Base-by-base conservation (phyloP, 2,329 filamentous ascomycete genomes). In the Beauveria medogensis region DNA sequence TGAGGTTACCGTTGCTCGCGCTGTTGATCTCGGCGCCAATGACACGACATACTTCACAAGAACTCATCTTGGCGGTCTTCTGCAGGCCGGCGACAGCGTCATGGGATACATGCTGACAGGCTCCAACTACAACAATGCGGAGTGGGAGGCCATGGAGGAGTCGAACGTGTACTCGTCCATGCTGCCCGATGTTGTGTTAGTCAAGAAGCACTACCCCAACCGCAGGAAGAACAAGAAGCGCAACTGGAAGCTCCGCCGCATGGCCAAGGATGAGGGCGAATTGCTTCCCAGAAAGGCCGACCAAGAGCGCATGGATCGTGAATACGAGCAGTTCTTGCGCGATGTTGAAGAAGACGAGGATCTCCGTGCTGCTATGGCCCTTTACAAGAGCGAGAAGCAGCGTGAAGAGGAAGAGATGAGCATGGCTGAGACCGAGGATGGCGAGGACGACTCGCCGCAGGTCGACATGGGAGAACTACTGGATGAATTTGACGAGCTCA, bases 311-410 rank as follows among this genome's bases (percentile, higher is more conserved):
- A 86, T 96, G 79, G 92, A 97, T 71, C 84, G 88, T 66, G 94
- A 99, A 75, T 99, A 96, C 76, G 94, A 99, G 78, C 85, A 92
- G 84, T 99, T 99, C 85, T 78, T 99, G 80, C 88, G 89, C 51
- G 94, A 99, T 73, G 91, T 99, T 12, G 95, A 99, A 76, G 92
- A 97, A 72, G 94, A 99, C 72, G 83, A 89, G 57, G 94, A 99
- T 70, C 80, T 97, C 66, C 82, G 94, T 60, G 83, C 87, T 48
- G 92, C 91, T 1, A 78, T 99, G 71, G 90, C 91, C 51, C 73
- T 99, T 68, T 99, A 96, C 78, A 96, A 93, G 78, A 82, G 80
- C 63, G 75, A 80, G 68, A 78, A 76, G 72, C 74, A 77, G 72
- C 68, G 70, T 59, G 81, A 84, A 61, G 75, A 78, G 1, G 85